Conservation (phyloP, 495 filamentous ascomycete genomes). For the Usnea hakonensis region DNA sequence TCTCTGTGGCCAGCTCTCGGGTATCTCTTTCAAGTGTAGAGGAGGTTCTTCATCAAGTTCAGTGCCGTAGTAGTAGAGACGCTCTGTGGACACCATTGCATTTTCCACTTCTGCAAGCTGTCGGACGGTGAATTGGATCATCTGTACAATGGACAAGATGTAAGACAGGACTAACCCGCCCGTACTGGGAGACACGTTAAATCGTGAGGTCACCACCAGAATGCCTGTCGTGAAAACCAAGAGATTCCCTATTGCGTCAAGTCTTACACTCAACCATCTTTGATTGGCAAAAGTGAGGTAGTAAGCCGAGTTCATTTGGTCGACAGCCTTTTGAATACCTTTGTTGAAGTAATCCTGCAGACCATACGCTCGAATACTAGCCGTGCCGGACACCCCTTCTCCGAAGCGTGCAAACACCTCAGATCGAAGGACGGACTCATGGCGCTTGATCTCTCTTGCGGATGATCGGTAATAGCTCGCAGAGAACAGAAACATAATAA, state of each 20-base stretch:
- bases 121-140: conserved; percentile 90
- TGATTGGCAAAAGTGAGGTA: conserved; percentile 92
- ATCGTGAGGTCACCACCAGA: conserved; percentile 88
- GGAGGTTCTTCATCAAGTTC: conserved; percentile 83
- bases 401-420: conserved; percentile 84
- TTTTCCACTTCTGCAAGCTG: conserved; percentile 96
- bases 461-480: conserved; percentile 85
- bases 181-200: conserved; percentile 75
- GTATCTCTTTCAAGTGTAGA: conserved; percentile 58
- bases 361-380: conserved; percentile 84
- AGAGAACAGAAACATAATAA: conserved; percentile 72
- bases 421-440: conserved; percentile 82
- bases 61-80: conserved; percentile 85
- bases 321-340: conserved; percentile 63
- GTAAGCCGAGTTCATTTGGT: conserved; percentile 89
- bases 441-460: conserved; percentile 87
- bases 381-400: conserved; percentile 75
- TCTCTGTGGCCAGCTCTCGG: conserved; percentile 68
- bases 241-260: conserved; percentile 74
- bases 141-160: conserved; percentile 87
- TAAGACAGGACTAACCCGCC: conserved; percentile 84
- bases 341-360: conserved; percentile 62
- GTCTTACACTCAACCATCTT: conserved; percentile 76
- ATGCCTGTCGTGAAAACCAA: conserved; percentile 84
- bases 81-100: conserved; percentile 93